Evolutionary conservation across 352 stramenopile genomes (phyloP).

Genomic region (Pythium periplocum): DNA sequence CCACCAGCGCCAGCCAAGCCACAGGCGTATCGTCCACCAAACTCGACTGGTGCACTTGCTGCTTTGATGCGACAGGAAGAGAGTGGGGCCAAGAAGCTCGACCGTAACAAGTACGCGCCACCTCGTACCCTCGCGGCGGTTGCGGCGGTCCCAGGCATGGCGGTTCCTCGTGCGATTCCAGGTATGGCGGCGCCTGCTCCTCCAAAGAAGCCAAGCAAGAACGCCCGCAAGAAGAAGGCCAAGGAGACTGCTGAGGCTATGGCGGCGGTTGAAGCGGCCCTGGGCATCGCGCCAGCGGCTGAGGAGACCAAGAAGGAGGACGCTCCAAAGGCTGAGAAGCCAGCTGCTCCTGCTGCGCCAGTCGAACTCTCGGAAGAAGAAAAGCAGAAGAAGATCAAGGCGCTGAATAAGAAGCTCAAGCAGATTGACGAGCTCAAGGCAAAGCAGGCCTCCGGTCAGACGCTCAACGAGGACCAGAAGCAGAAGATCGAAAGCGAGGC

Average conservation of each 20-base stretch:
- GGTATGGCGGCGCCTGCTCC: conserved; percentile 49
- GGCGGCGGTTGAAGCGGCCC: conserved; percentile 51
- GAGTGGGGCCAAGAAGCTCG: conserved; percentile 70
- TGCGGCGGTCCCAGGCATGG: conserved; percentile 38
- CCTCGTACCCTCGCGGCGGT: conserved; percentile 21
- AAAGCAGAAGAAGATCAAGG: conserved; percentile 85
- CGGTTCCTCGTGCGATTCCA: conserved; percentile 42
- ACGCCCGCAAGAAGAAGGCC: conserved; percentile 77
- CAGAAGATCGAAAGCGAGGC: conserved; percentile 69
- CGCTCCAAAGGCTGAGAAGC: conserved; percentile 3
- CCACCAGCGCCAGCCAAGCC: conserved; percentile 49
- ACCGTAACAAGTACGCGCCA: conserved; percentile 80
- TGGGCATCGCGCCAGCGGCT: conserved; percentile 15
- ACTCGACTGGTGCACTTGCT: conserved; percentile 87
- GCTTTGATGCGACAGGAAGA: conserved; percentile 92
- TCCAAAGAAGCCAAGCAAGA: conserved; percentile 78
- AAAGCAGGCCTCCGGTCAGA: conserved; percentile 63
- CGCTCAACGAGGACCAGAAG: conserved; percentile 76
- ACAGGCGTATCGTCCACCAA: conserved; percentile 83
- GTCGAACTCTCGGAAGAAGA: conserved; percentile 58
- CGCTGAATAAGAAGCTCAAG: conserved; percentile 83
- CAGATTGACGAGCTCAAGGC: conserved; percentile 83
- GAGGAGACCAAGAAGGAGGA: conserved; percentile 17
- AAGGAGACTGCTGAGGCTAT: conserved; percentile 66
- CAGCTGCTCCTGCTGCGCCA: conserved; percentile 8